Evolutionary conservation across 2,329 filamentous ascomycete genomes (phyloP).

Genomic region (Huntiella moniliformis): DNA sequence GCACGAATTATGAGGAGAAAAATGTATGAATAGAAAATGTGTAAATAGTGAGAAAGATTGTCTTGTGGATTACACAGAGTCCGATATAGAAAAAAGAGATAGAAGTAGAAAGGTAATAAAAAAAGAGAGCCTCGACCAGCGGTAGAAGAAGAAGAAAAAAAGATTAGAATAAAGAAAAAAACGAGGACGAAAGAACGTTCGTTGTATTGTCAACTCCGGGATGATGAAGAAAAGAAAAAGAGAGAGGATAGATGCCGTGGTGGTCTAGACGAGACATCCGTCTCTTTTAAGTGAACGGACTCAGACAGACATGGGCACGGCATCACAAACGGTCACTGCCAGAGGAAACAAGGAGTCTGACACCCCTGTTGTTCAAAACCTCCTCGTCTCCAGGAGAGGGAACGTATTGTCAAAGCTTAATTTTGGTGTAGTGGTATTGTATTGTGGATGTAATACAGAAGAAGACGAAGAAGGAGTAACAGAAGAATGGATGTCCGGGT

Average conservation of each 20-base stretch:
- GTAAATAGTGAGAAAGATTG: neutral
- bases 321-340: neutral
- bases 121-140: constrained; percentile 12
- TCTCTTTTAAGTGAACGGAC: neutral
- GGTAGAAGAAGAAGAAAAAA: constrained; percentile 11
- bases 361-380: neutral
- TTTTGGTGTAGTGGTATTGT: too few species aligned
- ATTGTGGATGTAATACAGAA: too few species aligned
- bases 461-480: too few species aligned
- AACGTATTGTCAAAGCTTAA: constrained; percentile 1
- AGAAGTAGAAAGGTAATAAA: constrained; percentile 7
- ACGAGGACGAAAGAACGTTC: constrained; percentile 10
- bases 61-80: constrained; percentile 1
- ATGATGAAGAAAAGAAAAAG: constrained; percentile 9
- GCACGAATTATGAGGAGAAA: constrained; percentile 19
- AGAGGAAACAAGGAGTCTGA: neutral
- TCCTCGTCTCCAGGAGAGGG: neutral
- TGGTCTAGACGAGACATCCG: neutral
- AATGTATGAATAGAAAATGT: constrained; percentile 13
- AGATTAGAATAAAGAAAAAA: constrained; percentile 5
- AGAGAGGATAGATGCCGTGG: neutral
- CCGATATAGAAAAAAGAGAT: constrained; percentile 2
- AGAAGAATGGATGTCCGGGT: too few species aligned
- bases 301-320: neutral
- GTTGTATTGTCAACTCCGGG: constrained; percentile 9